Conservation (phyloP, 768 basidiomycete genomes). For the Tulasnella sp. region DNA sequence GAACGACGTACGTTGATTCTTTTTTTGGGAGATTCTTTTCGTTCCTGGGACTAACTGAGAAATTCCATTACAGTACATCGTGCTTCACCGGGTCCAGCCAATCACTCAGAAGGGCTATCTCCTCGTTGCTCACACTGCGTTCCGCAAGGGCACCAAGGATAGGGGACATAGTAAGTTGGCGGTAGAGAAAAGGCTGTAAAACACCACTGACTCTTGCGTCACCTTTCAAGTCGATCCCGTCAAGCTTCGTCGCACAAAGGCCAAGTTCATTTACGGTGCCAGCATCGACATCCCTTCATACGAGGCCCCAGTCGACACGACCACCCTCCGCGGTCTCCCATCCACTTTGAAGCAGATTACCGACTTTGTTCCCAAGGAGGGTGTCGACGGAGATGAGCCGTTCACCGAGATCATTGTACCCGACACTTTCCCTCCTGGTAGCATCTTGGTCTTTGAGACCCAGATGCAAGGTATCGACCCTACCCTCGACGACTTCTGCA, state of each 20-base stretch:
- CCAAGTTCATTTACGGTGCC: constrained; percentile 74
- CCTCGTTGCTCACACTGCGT: constrained; percentile 86
- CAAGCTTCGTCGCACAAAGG: constrained; percentile 70
- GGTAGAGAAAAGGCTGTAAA: constrained; percentile 1
- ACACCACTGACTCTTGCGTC: neutral
- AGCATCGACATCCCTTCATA: constrained; percentile 61
- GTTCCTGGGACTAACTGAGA: neutral
- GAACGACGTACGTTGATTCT: constrained; percentile 61
- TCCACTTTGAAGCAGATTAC: constrained; percentile 58
- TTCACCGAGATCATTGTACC: constrained; percentile 78
- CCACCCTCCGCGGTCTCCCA: constrained; percentile 62
- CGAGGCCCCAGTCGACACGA: constrained; percentile 42
- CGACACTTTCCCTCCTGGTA: constrained; percentile 89
- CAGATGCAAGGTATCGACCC: constrained; percentile 66
- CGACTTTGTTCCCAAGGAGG: constrained; percentile 50
- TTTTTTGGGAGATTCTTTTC: neutral
- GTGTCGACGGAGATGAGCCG: constrained; percentile 56
- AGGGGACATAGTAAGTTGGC: constrained; percentile 63
- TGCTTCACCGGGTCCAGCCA: constrained; percentile 87
- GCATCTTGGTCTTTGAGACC: constrained; percentile 87
- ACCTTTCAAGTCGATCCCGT: constrained; percentile 63
- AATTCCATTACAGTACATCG: constrained; percentile 64
- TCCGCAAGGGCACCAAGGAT: constrained; percentile 70
- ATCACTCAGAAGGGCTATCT: constrained; percentile 85
- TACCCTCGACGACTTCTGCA: constrained; percentile 65